These are phyloP conservation scores for Orobanche coerulescens DNA, from an alignment of 257 asterid genomes.

Conservation along the genomic window DNA sequence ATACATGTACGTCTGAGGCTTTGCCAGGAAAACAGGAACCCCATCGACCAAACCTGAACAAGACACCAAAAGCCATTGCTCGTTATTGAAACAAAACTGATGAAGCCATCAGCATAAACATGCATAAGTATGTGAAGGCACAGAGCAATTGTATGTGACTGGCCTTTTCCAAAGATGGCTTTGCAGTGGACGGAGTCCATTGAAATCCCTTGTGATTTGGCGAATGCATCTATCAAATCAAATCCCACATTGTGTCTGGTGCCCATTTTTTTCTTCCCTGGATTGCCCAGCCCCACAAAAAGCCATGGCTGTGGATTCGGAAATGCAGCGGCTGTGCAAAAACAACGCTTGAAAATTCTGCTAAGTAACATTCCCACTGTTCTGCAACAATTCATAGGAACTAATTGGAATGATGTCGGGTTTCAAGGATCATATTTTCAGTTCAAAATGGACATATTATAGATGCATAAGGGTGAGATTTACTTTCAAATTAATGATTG, in stretches of 20 bases:
- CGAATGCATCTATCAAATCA: conserved; percentile 79
- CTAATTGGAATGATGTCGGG: neutral
- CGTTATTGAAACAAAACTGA: conserved; percentile 2
- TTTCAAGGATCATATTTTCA: no score
- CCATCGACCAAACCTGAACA: conserved; percentile 60
- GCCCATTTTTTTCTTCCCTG: conserved; percentile 75
- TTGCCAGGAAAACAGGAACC: conserved; percentile 74
- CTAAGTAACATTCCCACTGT: conserved; percentile 39
- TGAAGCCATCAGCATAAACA: neutral
- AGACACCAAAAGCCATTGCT: conserved; percentile 1
- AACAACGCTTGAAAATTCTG: conserved; percentile 31
- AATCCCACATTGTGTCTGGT: conserved; percentile 86
- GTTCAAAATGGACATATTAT: neutral
- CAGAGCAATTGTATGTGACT: neutral
- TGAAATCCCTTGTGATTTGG: conserved; percentile 46
- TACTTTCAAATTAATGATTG: no score
- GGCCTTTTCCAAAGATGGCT: conserved; percentile 85
- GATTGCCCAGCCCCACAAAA: conserved; percentile 89
- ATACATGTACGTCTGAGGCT: conserved; percentile 94
- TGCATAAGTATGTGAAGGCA: neutral
- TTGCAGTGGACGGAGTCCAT: conserved; percentile 77
- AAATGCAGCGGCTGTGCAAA: conserved; percentile 29
- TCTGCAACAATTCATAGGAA: conserved; percentile 14
- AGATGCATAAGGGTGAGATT: no score
- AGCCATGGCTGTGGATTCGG: conserved; percentile 65